A percentile compares a stretch with the other conserved stretches of the same genome.
These are phyloP conservation scores for Pestalotiopsis sp. DNA, from an alignment of 2,329 filamentous ascomycete species.

Conservation along the genomic window DNA sequence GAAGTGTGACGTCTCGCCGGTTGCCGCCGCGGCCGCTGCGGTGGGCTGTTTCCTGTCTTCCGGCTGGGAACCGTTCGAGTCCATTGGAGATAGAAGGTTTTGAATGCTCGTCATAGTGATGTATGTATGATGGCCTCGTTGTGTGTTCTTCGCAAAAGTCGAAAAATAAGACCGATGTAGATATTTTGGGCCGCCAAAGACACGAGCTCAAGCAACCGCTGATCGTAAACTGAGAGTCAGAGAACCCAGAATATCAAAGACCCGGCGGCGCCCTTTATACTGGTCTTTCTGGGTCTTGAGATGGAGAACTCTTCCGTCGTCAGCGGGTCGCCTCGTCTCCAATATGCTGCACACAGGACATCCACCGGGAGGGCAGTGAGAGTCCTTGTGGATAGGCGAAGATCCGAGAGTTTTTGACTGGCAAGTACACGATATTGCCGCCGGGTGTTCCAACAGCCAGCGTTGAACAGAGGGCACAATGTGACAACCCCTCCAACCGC, in stretches of 20 bases:
- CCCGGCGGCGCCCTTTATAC: neutral
- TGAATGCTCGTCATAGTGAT: constrained; percentile 28
- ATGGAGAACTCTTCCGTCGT: neutral
- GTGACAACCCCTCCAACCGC: too few species aligned
- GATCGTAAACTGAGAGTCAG: neutral
- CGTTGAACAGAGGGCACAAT: too few species aligned
- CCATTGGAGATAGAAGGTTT: constrained; percentile 28
- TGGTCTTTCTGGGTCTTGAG: neutral
- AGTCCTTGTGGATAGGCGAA: neutral
- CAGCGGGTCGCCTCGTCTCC: constrained; percentile 11
- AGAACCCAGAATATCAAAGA: neutral
- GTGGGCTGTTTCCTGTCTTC: neutral
- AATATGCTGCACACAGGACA: constrained; percentile 9
- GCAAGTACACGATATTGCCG: too few species aligned
- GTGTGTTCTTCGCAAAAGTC: neutral
- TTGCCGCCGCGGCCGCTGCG: neutral
- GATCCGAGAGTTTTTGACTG: too few species aligned
- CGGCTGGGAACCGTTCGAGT: neutral
- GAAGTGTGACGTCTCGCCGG: constrained; percentile 31
- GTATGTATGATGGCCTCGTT: neutral
- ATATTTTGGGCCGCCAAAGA: neutral
- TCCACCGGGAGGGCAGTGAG: neutral
- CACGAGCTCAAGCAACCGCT: neutral
- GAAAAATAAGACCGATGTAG: neutral
- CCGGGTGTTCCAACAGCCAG: too few species aligned